Conservation (phyloP, 1,284 basidiomycete species). For the Cutaneotrichosporon curvatum region DNA sequence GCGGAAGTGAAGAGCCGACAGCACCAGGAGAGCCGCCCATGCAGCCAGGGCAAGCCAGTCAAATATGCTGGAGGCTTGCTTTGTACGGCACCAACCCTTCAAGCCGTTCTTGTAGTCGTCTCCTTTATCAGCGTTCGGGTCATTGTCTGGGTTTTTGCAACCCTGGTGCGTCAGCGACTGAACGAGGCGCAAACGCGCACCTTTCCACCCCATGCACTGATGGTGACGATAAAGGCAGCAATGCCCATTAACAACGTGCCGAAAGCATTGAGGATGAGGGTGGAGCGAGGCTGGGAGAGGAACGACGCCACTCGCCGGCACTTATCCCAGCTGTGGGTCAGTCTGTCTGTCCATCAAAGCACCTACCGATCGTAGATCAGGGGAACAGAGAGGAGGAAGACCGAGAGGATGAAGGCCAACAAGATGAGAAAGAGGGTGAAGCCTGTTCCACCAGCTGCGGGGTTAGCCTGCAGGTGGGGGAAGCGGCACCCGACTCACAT, state of each 20-base stretch:
- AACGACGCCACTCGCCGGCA: conserved; percentile 66
- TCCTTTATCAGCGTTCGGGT: conserved; percentile 57
- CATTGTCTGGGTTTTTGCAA: conserved; percentile 66
- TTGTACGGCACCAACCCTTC: conserved; percentile 74
- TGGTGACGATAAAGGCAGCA: conserved; percentile 55
- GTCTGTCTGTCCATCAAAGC: neutral
- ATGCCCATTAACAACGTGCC: conserved; percentile 62
- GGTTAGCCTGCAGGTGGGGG: conserved; percentile 1
- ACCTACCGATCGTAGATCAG: conserved; percentile 70
- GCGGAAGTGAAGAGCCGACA: conserved; percentile 33
- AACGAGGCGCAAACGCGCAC: conserved; percentile 12
- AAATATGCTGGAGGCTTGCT: conserved; percentile 77
- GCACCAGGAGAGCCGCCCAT: conserved; percentile 30
- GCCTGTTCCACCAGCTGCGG: conserved; percentile 77
- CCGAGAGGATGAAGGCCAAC: conserved; percentile 60
- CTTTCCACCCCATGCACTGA: conserved; percentile 20
- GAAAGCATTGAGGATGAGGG: conserved; percentile 66
- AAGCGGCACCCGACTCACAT: conserved; percentile 53
- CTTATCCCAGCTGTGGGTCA: conserved; percentile 54
- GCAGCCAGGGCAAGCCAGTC: conserved; percentile 55
- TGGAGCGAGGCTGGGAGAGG: conserved; percentile 68
- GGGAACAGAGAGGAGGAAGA: conserved; percentile 66
- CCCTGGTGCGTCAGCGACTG: conserved; percentile 48
- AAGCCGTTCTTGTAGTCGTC: conserved; percentile 62
- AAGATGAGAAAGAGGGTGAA: conserved; percentile 80